Evolutionary conservation across 495 filamentous ascomycete genomes (phyloP).

Genomic region (Chaetomium tenue): DNA sequence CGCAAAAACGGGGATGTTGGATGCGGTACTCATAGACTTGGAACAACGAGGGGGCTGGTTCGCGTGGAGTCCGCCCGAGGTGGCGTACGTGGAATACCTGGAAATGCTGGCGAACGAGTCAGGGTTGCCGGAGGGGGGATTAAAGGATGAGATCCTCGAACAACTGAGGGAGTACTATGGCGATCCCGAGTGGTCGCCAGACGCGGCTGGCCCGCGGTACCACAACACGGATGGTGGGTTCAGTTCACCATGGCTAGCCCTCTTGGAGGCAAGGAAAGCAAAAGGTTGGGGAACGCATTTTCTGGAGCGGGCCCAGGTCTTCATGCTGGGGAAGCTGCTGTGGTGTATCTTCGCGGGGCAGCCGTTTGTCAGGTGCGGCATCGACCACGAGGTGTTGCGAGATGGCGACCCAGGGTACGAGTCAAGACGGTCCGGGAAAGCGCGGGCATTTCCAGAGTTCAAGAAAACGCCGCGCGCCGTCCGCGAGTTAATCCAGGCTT

Average conservation of each 20-base stretch:
- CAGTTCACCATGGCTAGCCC: slow-evolving; percentile 27
- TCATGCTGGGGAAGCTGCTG: slow-evolving; percentile 40
- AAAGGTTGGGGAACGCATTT: background rate
- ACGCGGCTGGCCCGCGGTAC: slow-evolving; percentile 20
- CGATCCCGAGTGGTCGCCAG: slow-evolving; percentile 20
- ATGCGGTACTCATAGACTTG: slow-evolving; percentile 36
- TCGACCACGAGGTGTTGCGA: slow-evolving; percentile 30
- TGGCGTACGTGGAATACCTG: slow-evolving; percentile 35
- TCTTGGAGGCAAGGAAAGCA: slow-evolving; percentile 2
- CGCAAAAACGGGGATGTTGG: background rate
- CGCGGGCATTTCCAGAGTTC: slow-evolving; percentile 31
- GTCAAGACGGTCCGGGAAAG: background rate
- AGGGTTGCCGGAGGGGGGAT: background rate
- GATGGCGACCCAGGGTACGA: slow-evolving; percentile 14
- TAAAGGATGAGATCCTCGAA: slow-evolving; percentile 7
- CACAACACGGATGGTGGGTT: slow-evolving; percentile 28
- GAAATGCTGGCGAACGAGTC: slow-evolving; percentile 23
- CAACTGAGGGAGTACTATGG: slow-evolving; percentile 14
- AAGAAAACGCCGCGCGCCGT: slow-evolving; percentile 22
- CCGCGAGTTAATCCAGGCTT: slow-evolving; percentile 26
- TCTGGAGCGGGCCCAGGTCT: slow-evolving; percentile 35
- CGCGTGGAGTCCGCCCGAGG: slow-evolving; percentile 37
- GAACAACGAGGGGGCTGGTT: slow-evolving; percentile 39
- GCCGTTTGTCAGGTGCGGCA: slow-evolving; percentile 28
- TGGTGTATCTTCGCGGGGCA: slow-evolving; percentile 41